Evolutionary conservation across 805 yeast genomes (phyloP), one percentile per base, ranked within the genome.

Genomic region (Henningerozyma blattae): DNA sequence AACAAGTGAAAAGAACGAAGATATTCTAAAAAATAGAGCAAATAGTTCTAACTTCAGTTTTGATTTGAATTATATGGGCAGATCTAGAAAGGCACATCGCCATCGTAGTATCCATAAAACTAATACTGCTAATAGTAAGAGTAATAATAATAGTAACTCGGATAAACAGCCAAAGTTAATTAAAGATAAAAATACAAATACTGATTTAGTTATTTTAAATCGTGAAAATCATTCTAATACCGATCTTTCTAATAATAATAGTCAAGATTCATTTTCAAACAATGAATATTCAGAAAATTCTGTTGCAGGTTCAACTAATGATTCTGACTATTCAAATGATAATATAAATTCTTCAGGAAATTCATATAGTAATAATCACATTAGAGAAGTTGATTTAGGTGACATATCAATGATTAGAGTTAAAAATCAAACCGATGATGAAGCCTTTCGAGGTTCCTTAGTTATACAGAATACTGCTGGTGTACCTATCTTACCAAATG

Each of bases 371-470:
- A 22, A 4, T 8, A 5, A 27, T 20, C 29, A 31, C 15, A 33
- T 54, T 9, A 65, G 59, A 26, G 86, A 78, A 45, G 65, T 78
- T 13, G 95, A 85, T 54, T 57, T 83, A 30, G 87, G 91, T 15
- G 94, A 84, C 49, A 52, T 83, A 28, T 73, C 84, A 0, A 77
- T 75, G 44, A 65, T 75, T 3, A 66, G 65, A 36, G 47, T 73
- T 32, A 66, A 66, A 14, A 73, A 73, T 42, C 63, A 58, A 42
- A 52, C 63, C 1, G 72, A 67, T 28, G 63, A 56, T 8, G 68
- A 66, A 20, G 50, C 55, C n/a, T 59, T 63, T 35, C 58, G 65
- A 38, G 62, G 59, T 27, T 61, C 63, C 26, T 45, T 59, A 10
- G 59, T 65, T 17, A 52, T 65, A 18, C 57, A 61, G 18, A 53